Percentiles rank a stretch among this genome's conserved stretches.
Evolutionary conservation across 805 yeast species (phyloP).

Genomic region (Sugiyamaella valdiviana): DNA sequence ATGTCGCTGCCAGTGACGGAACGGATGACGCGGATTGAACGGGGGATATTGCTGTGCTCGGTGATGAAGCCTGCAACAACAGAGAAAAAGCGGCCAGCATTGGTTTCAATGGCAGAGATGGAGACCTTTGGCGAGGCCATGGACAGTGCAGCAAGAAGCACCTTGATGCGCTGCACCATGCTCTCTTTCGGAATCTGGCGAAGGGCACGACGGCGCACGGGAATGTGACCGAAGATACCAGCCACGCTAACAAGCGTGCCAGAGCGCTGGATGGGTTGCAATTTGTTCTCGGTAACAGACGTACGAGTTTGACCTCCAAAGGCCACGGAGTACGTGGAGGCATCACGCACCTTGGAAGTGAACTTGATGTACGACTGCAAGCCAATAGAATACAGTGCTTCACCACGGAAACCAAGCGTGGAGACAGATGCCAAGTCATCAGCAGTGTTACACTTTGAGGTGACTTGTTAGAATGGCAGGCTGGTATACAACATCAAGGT

Average conservation of each 20-base stretch:
- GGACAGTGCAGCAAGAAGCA: too few relatives aligned
- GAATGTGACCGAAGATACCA: constrained; percentile 21
- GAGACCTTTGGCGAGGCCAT: too few relatives aligned
- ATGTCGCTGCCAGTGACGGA: not conserved
- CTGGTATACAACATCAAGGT: constrained; percentile 32
- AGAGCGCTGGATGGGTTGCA: not conserved
- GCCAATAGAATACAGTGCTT: constrained; percentile 44
- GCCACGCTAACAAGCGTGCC: constrained; percentile 23
- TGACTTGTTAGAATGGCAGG: constrained; percentile 33
- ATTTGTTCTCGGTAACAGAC: not conserved
- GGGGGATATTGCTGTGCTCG: too few relatives aligned
- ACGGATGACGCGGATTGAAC: not conserved
- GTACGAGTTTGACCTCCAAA: not conserved
- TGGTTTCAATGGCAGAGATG: too few relatives aligned
- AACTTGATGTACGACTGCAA: constrained; percentile 37
- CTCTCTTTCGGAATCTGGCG: not conserved
- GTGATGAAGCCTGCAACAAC: too few relatives aligned
- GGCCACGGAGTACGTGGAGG: not conserved
- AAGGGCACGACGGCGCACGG: constrained; percentile 19
- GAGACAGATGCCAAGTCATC: constrained; percentile 26
- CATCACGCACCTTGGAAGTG: constrained; percentile 31
- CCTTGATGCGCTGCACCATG: too few relatives aligned
- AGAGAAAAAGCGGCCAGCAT: not conserved
- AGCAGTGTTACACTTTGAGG: constrained; percentile 40
- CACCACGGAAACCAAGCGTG: constrained; percentile 39